Conservation (phyloP, 2,329 filamentous ascomycete species). For the Malbranchea zuffiana region DNA sequence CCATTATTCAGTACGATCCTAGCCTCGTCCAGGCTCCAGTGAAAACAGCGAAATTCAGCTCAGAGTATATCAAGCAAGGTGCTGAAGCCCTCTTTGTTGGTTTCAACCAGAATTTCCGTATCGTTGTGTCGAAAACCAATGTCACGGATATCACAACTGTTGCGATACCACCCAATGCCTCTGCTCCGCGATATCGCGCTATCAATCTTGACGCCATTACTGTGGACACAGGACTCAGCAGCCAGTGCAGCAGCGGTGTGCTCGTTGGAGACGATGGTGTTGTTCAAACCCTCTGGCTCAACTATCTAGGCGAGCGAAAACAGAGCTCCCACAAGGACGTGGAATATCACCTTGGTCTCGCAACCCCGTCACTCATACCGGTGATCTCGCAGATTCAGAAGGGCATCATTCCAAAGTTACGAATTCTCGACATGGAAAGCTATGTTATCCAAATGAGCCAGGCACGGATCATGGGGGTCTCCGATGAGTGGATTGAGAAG, state of each 20-base stretch:
- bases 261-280: constrained; percentile 80
- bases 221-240: constrained; percentile 82
- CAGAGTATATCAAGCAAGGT: constrained; percentile 76
- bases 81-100: constrained; percentile 93
- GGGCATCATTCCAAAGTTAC: constrained; percentile 66
- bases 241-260: constrained; percentile 88
- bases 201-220: constrained; percentile 96
- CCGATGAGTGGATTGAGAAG: constrained; percentile 87
- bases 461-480: constrained; percentile 91
- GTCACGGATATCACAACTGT: constrained; percentile 97
- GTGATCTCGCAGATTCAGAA: constrained; percentile 74
- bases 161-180: constrained; percentile 84
- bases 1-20: constrained; percentile 89
- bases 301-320: constrained; percentile 84
- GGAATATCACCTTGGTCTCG: constrained; percentile 89
- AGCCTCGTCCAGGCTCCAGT: constrained; percentile 88
- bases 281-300: constrained; percentile 92
- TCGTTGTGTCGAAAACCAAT: constrained; percentile 85
- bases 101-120: constrained; percentile 91
- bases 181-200: constrained; percentile 83
- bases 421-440: constrained; percentile 89
- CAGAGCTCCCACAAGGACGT: constrained; percentile 73
- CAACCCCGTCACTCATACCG: constrained; percentile 76
- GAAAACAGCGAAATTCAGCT: constrained; percentile 73
- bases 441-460: constrained; percentile 95